These are phyloP conservation scores for Alternaria triticina DNA, from an alignment of 2,329 filamentous ascomycete genomes.

Conservation along the genomic window DNA sequence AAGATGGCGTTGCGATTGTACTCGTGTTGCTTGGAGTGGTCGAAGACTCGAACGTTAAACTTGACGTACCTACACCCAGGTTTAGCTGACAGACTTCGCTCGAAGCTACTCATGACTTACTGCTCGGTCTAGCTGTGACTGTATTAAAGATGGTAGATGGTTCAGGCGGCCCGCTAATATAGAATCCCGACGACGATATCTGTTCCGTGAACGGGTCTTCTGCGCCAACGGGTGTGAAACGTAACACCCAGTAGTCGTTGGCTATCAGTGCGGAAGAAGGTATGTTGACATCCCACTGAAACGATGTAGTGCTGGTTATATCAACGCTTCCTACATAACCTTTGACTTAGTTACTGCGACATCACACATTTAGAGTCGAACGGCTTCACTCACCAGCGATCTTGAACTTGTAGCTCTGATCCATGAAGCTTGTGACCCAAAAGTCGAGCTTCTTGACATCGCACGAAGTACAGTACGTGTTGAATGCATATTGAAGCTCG, in stretches of 20 bases:
- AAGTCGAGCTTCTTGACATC: conserved; percentile 19
- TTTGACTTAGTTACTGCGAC: conserved; percentile 1
- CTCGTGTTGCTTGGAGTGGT: conserved; percentile 5
- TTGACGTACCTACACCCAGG: conserved; percentile 9
- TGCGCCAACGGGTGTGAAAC: conserved; percentile 14
- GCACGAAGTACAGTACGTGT: conserved; percentile 14
- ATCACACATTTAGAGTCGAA: not conserved
- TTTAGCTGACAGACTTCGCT: not conserved
- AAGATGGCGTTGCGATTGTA: not conserved
- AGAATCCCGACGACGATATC: conserved; percentile 21
- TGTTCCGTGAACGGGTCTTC: conserved; percentile 11
- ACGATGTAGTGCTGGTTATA: conserved; percentile 15
- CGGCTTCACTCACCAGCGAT: conserved; percentile 17
- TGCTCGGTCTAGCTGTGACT: conserved; percentile 5
- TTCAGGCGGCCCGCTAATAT: conserved; percentile 15
- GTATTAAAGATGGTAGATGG: conserved; percentile 6
- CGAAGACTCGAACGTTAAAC: conserved; percentile 2
- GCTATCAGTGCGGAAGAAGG: conserved; percentile 14
- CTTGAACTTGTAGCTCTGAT: conserved; percentile 14
- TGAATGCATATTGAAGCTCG: conserved; percentile 9
- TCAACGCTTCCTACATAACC: conserved; percentile 14
- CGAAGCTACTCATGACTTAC: conserved; percentile 7
- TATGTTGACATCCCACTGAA: conserved; percentile 24
- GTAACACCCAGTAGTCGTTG: conserved; percentile 20
- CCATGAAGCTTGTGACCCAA: conserved; percentile 22